phyloP scores from a whole-genome alignment of 2,329 filamentous ascomycete species.

The Fusarium citri region DNA sequence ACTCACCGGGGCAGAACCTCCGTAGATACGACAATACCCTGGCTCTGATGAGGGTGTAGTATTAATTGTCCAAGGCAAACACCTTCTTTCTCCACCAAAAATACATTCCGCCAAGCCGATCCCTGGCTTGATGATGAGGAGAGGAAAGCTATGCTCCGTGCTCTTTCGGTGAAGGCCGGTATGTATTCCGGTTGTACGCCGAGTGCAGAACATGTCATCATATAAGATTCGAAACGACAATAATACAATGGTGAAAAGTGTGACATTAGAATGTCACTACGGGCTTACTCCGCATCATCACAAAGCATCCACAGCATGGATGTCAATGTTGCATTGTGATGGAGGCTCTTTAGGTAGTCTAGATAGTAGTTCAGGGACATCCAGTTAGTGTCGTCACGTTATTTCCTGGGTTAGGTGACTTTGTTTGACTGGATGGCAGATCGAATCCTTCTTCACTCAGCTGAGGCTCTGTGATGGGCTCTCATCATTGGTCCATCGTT shows the following conservation, averaged over 20 bases:
- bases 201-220: background rate
- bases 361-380: background rate
- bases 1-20: conserved; percentile 19
- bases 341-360: background rate
- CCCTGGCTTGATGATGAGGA: background rate
- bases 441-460: background rate
- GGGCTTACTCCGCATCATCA: background rate
- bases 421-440: background rate
- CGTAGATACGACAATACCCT: background rate
- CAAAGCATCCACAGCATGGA: background rate
- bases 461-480: background rate
- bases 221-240: background rate
- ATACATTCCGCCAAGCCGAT: conserved; percentile 5
- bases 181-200: background rate
- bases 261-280: background rate
- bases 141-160: background rate
- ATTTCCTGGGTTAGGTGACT: background rate
- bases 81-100: conserved; percentile 1
- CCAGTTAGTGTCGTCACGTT: background rate
- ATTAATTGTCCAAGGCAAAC: background rate
- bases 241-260: background rate
- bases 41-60: background rate
- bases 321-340: background rate
- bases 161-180: background rate
- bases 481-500: background rate